A percentile compares a stretch with the other conserved stretches of the same genome.
phyloP scores from a whole-genome alignment of 495 filamentous ascomycete genomes.

The Xylaria telfairii region DNA sequence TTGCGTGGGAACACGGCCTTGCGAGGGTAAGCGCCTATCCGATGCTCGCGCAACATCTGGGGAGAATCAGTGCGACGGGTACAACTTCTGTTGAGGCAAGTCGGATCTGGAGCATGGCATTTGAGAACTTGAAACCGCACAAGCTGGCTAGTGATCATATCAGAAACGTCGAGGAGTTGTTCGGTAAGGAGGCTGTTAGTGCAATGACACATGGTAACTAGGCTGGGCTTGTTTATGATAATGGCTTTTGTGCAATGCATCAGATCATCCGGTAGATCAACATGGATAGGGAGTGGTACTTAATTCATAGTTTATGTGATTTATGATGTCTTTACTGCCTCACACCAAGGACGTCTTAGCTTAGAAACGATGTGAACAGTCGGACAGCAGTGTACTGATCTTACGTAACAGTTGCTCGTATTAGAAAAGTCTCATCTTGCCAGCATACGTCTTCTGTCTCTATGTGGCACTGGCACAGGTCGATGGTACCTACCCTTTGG shows the following conservation, averaged over 20 bases:
- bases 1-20: conserved; percentile 38
- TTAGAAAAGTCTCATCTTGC: too few relatives aligned
- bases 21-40: conserved; percentile 42
- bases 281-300: too few relatives aligned
- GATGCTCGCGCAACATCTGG: conserved; percentile 40
- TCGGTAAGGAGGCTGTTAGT: conserved; percentile 32
- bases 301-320: too few relatives aligned
- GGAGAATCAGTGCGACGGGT: conserved; percentile 38
- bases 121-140: conserved; percentile 36
- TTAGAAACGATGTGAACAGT: too few relatives aligned
- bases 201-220: conserved; percentile 25
- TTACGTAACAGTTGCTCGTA: too few relatives aligned
- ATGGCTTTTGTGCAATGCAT: not conserved
- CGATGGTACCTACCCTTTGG: too few relatives aligned
- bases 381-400: too few relatives aligned
- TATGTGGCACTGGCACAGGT: too few relatives aligned
- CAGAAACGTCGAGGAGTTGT: conserved; percentile 31
- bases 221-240: not conserved
- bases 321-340: too few relatives aligned
- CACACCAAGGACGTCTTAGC: too few relatives aligned
- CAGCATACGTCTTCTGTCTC: too few relatives aligned
- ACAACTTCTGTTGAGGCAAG: conserved; percentile 39
- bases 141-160: conserved; percentile 33
- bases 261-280: not conserved
- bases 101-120: conserved; percentile 44